Evolutionary conservation across 805 yeast genomes (phyloP).

Genomic region (Metschnikowia lunata): DNA sequence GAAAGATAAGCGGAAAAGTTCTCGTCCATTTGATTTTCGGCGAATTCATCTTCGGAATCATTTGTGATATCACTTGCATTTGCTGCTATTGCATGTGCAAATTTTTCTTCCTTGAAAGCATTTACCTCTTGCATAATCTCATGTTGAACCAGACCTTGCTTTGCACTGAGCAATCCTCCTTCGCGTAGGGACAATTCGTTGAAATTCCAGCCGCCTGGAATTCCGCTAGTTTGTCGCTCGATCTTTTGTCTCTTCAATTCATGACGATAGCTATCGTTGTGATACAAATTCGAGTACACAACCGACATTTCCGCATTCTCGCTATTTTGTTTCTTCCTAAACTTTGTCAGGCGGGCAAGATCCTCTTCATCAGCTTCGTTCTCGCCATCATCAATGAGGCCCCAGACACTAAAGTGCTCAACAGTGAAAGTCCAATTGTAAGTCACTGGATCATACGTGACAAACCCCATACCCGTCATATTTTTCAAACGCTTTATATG

Average conservation of each 20-base stretch:
- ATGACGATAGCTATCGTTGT: slow-evolving; percentile 24
- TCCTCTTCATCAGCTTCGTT: slow-evolving; percentile 38
- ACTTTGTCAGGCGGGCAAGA: slow-evolving; percentile 29
- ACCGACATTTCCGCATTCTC: slow-evolving; percentile 41
- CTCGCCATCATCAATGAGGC: slow-evolving; percentile 58
- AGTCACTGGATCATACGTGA: slow-evolving; percentile 72
- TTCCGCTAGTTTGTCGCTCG: slow-evolving; percentile 23
- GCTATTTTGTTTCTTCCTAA: slow-evolving; percentile 32
- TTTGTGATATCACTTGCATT: slow-evolving; percentile 31
- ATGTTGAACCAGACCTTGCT: slow-evolving; percentile 26
- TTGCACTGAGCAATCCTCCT: slow-evolving; percentile 23
- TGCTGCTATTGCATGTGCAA: slow-evolving; percentile 21
- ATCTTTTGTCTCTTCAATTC: slow-evolving; percentile 36
- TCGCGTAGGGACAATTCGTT: slow-evolving; percentile 9
- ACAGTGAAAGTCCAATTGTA: slow-evolving; percentile 80
- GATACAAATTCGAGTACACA: slow-evolving; percentile 28
- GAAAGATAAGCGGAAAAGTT: slow-evolving; percentile 13
- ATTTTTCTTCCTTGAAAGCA: slow-evolving; percentile 19
- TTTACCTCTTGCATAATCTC: slow-evolving; percentile 29
- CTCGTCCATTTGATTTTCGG: slow-evolving; percentile 10
- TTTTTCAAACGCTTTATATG: slow-evolving; percentile 50
- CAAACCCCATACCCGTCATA: slow-evolving; percentile 66
- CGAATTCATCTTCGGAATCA: slow-evolving; percentile 22
- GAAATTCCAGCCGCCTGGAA: slow-evolving; percentile 38
- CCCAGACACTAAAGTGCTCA: slow-evolving; percentile 94